These are phyloP conservation scores for Henckelia pumila DNA, from an alignment of 257 asterid species.

Conservation along the genomic window DNA sequence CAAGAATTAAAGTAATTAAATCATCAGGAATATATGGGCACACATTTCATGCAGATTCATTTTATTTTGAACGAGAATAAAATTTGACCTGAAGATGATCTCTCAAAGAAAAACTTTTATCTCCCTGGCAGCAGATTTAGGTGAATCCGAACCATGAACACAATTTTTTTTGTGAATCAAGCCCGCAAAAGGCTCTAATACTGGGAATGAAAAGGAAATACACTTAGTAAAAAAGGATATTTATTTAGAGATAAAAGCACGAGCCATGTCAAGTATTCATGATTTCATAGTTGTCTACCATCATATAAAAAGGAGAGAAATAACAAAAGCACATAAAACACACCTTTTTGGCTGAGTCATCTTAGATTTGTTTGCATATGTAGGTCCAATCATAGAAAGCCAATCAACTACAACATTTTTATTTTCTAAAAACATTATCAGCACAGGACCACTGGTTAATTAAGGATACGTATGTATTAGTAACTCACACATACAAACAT, in stretches of 20 bases:
- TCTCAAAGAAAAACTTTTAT: constrained; percentile 60
- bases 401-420: constrained; percentile 75
- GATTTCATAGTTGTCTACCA: not conserved
- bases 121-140: constrained; percentile 70
- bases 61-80: not conserved
- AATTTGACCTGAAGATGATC: constrained; percentile 52
- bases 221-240: not conserved
- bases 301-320: too few species aligned
- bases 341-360: too few species aligned
- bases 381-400: constrained; percentile 82
- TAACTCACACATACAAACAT: not conserved
- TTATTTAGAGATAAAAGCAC: not conserved
- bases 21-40: not conserved
- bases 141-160: constrained; percentile 89
- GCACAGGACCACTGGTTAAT: constrained; percentile 64
- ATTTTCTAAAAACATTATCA: constrained; percentile 78
- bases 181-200: constrained; percentile 79
- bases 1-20: too few species aligned
- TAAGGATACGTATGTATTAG: not conserved
- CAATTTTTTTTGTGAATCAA: constrained; percentile 58
- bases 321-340: too few species aligned
- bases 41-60: not conserved
- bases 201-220: constrained; percentile 34
- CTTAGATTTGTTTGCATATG: too few species aligned
- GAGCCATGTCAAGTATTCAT: constrained; percentile 5